Evolutionary conservation across 2,329 filamentous ascomycete genomes (phyloP).

Genomic region (Colletotrichum agaves): DNA sequence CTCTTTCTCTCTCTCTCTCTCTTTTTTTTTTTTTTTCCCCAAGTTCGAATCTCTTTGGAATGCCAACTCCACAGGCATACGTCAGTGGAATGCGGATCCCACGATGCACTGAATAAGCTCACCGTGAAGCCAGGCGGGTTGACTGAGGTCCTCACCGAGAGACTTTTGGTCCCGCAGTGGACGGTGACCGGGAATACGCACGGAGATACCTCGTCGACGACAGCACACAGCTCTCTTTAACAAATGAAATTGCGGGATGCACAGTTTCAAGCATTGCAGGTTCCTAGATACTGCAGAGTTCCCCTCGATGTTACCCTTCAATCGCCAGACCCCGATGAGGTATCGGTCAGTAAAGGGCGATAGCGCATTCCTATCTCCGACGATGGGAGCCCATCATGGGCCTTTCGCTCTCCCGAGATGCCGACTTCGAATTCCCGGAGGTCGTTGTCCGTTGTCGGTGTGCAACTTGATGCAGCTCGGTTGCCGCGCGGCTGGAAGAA

Average conservation of each 20-base stretch:
- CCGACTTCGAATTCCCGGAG: neutral
- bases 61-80: constrained; percentile 1
- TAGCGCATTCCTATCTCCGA: constrained; percentile 6
- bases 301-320: constrained; percentile 1
- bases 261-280: neutral
- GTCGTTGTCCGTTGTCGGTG: neutral
- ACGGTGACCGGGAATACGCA: neutral
- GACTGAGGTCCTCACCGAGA: neutral
- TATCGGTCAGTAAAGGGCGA: neutral
- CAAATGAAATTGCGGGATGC: neutral
- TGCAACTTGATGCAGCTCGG: neutral
- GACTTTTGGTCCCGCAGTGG: neutral
- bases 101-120: neutral
- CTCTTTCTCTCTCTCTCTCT: too few species aligned
- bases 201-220: constrained; percentile 22
- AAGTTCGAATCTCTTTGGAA: neutral
- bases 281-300: too few species aligned
- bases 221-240: neutral
- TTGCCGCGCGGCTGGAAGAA: neutral
- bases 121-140: neutral
- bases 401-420: constrained; percentile 6
- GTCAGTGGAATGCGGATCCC: neutral
- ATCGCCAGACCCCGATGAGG: neutral
- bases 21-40: neutral
- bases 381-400: neutral